These are phyloP conservation scores for Pythium inflatum DNA, from an alignment of 352 stramenopile genomes.

Conservation along the genomic window DNA sequence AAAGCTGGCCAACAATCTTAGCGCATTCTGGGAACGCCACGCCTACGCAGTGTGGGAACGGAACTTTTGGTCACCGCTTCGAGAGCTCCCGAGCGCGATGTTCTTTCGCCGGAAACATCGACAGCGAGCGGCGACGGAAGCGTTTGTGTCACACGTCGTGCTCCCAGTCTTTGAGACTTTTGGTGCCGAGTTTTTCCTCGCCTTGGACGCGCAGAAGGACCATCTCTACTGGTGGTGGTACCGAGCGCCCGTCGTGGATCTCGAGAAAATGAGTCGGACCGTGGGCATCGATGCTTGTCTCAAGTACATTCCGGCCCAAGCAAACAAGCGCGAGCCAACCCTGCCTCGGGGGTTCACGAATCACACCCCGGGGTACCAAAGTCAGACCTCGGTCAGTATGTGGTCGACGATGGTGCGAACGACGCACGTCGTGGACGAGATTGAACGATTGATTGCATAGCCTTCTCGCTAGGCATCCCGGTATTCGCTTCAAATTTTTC, in stretches of 20 bases:
- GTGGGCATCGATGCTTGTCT: constrained; percentile 8
- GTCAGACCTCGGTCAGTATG: neutral
- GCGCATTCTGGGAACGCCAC: constrained; percentile 14
- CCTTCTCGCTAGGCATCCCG: too few relatives aligned
- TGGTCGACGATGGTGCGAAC: constrained; percentile 1
- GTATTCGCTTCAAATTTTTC: too few relatives aligned
- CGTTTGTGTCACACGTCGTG: constrained; percentile 4
- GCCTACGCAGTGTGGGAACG: constrained; percentile 24
- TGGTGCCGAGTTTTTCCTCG: constrained; percentile 27
- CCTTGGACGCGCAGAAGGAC: constrained; percentile 8
- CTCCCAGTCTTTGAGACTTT: constrained; percentile 16
- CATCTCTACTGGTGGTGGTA: constrained; percentile 26
- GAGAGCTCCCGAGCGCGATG: neutral
- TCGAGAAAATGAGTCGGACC: neutral
- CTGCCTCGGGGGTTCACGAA: neutral
- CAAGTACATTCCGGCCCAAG: constrained; percentile 3
- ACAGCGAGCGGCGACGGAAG: neutral
- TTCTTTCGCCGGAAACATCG: constrained; percentile 1
- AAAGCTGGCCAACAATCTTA: neutral
- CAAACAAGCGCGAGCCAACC: neutral
- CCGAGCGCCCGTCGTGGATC: constrained; percentile 2
- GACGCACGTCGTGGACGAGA: neutral
- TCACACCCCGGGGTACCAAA: too few relatives aligned
- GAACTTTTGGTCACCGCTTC: constrained; percentile 16
- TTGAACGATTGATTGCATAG: too few relatives aligned